These are phyloP conservation scores for California macrophylla DNA, from an alignment of 441 rosid species.

Conservation along the genomic window DNA sequence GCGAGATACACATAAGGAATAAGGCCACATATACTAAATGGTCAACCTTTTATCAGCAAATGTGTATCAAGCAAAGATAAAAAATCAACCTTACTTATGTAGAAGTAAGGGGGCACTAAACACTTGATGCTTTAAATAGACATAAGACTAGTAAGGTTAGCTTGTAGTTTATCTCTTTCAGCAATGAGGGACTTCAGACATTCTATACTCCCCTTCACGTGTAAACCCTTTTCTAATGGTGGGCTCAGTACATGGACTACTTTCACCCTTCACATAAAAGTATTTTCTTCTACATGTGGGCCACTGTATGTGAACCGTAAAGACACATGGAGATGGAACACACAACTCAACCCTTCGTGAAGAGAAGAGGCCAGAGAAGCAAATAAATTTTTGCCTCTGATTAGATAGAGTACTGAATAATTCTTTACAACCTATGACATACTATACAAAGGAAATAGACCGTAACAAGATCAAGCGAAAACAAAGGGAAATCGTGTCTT, in stretches of 20 bases:
- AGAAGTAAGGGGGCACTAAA: too few relatives aligned
- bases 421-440: background rate
- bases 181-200: background rate
- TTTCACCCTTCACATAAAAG: background rate
- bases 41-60: too few relatives aligned
- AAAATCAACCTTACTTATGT: too few relatives aligned
- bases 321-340: background rate
- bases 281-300: background rate
- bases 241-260: background rate
- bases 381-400: background rate
- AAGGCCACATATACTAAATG: too few relatives aligned
- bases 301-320: background rate
- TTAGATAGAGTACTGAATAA: background rate
- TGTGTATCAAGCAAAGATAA: too few relatives aligned
- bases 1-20: background rate
- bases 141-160: background rate
- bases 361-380: background rate
- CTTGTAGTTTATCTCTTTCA: background rate
- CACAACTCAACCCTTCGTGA: too few relatives aligned
- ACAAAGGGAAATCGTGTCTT: slow-evolving; percentile 27
- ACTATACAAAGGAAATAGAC: background rate
- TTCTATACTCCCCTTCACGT: background rate
- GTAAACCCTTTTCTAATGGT: background rate
- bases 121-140: too few relatives aligned
- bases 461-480: slow-evolving; percentile 5